Conservation (phyloP, 2,329 filamentous ascomycete species). For the Akanthomyces lecanii region DNA sequence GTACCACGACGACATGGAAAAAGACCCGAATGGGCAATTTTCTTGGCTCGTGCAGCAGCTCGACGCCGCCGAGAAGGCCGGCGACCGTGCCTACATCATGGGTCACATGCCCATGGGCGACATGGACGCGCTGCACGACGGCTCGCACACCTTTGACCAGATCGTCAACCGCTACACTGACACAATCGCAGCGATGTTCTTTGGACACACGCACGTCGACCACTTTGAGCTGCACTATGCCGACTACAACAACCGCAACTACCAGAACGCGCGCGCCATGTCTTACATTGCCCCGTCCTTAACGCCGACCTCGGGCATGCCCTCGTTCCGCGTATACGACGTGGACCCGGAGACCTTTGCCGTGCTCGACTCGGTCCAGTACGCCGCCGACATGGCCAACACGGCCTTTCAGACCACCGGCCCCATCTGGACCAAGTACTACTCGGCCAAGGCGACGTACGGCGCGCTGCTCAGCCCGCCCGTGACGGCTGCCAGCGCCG, state of each 20-base stretch:
- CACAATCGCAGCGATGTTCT: constrained; percentile 54
- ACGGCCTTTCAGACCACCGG: constrained; percentile 39
- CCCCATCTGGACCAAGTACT: constrained; percentile 52
- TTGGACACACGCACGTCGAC: constrained; percentile 54
- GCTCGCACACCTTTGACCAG: constrained; percentile 49
- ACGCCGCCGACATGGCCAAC: constrained; percentile 48
- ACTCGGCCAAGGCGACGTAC: constrained; percentile 53
- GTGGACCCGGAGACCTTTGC: constrained; percentile 54
- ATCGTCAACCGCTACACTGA: constrained; percentile 49
- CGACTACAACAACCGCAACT: constrained; percentile 40
- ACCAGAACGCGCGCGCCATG: constrained; percentile 42
- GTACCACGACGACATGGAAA: constrained; percentile 46
- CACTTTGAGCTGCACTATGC: constrained; percentile 53
- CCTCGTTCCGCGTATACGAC: constrained; percentile 55
- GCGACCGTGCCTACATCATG: constrained; percentile 53
- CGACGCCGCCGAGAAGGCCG: constrained; percentile 46
- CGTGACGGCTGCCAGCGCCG: constrained; percentile 31
- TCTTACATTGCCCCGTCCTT: constrained; percentile 52
- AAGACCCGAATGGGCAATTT: constrained; percentile 49
- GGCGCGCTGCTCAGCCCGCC: constrained; percentile 42
- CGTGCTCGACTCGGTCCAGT: constrained; percentile 50
- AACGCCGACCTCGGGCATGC: constrained; percentile 51
- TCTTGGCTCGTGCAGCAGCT: constrained; percentile 52
- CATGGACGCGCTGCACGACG: constrained; percentile 48
- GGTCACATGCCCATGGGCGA: constrained; percentile 53